Base-by-base conservation (phyloP, 345 rosid species). In the Brassica nigra region DNA sequence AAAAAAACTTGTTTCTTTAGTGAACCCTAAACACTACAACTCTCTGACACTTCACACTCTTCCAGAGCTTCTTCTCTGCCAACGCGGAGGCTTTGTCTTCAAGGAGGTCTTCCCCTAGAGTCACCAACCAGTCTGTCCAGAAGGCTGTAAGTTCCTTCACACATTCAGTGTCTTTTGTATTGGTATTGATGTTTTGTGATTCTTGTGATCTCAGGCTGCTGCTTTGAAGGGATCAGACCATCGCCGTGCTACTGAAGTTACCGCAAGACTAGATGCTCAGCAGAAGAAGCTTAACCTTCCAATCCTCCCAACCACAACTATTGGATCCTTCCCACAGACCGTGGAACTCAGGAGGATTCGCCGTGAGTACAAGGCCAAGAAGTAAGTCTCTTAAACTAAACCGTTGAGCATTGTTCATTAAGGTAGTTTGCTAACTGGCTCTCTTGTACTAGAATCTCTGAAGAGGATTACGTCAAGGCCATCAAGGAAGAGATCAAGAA, bases 251-350 rank as follows among this genome's bases (percentile, higher is more conserved):
- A 92, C 97, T n/a, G 89, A 94, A 59, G 97, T 94, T 72, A 91
- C 88, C 70, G 87, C 93, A 18, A 92, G 97, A 77, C 85, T 94
- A 4, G 98, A 91, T 90, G 90, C 95, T 71, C 97, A 94, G 81
- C 98, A 94, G 89, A 94, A 87, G 85, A 94, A 92, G 89, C 97
- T 94, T 37, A 90, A 94, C 81, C 97, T 94, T 65, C 98, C 98
- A 4, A 75, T 94, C 83, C 97, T 94, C 63, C 97, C 97, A 72
- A 94, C 97, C 80, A 94, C 98, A 63, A 92, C 98, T 64, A 94
- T 92, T 77, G 98, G 98, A 57, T 94, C 98, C 74, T 92, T 95
- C 87, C 98, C 99, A 66, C 99, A 95, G 78, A 95, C 97, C 11
- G 49, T 87, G 42, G 98, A 92, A 74, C 95, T 95, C 81, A 91